Conservation (phyloP, 345 rosid species). For the Kernera saxatilis region DNA sequence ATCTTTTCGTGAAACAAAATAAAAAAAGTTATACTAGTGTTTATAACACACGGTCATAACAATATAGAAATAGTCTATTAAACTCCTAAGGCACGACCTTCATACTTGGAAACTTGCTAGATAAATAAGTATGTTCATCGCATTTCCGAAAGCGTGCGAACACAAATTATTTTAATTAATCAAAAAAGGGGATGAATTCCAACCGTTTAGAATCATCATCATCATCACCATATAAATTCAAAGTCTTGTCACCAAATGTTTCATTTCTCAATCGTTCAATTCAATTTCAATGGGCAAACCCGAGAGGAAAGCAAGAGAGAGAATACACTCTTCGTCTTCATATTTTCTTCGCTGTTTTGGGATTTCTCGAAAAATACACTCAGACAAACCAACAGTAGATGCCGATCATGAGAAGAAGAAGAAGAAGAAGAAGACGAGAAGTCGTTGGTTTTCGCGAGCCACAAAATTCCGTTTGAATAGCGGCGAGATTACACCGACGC, state of each 20-base stretch:
- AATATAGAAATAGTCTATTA: neutral
- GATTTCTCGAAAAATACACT: conserved; percentile 23
- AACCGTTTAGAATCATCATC: conserved; percentile 2
- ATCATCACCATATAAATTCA: neutral
- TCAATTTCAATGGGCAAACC: conserved; percentile 30
- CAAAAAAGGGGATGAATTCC: neutral
- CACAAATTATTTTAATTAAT: neutral
- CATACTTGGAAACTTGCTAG: neutral
- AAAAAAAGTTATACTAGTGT: no score
- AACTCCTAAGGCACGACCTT: neutral
- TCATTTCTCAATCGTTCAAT: neutral
- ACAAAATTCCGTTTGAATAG: conserved; percentile 19
- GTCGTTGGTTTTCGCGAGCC: conserved; percentile 22
- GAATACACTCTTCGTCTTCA: conserved; percentile 1
- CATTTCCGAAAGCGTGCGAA: conserved; percentile 20
- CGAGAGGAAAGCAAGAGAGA: conserved; percentile 10
- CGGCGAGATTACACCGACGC: conserved; percentile 31
- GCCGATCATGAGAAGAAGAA: neutral
- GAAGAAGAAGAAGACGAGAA: conserved; percentile 3
- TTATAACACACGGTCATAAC: no score
- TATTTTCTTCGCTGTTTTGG: conserved; percentile 45
- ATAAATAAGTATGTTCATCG: neutral
- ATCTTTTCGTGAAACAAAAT: no score
- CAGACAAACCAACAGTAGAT: neutral
- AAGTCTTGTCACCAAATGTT: neutral